Base-by-base conservation (phyloP, 371 early-diverging fungal species). In the Choanephora cucurbitarum region DNA sequence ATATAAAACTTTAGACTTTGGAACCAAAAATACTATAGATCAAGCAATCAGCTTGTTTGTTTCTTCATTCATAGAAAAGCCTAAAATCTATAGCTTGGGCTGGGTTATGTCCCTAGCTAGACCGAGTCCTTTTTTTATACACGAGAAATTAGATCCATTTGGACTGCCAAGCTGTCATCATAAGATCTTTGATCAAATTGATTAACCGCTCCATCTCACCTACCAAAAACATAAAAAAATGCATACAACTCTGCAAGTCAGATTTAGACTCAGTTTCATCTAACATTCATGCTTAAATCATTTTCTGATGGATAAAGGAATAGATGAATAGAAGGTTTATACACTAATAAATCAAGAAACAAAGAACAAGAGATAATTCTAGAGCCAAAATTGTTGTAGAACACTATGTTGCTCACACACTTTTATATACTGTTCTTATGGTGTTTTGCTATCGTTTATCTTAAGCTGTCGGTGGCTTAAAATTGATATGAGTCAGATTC, bases 401-500 rank as follows among this genome's bases (percentile, higher is more conserved):
- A n/a, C n/a, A n/a, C n/a, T n/a, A n/a, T n/a, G n/a, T n/a, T n/a
- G n/a, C n/a, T n/a, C n/a, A n/a, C n/a, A n/a, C n/a, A n/a, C n/a
- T n/a, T n/a, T n/a, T n/a, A n/a, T n/a, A n/a, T n/a, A n/a, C n/a
- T n/a, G n/a, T n/a, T n/a, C n/a, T n/a, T n/a, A n/a, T n/a, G n/a
- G n/a, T 28, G 28, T 28, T 28, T 28, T 5, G 17, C 5, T 6
- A 19, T 43, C 21, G 18, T 43, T 18, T 18, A 18, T n/a, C n/a
- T 17, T 6, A 0, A 21, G 1, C 13, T 43, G 18, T 41, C 4
- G 47, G 63, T 63, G 63, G 63, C 63, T 63, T 63, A 63, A 63
- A 44, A 49, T 49, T 43, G 63, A 63, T 63, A 63, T 63, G 63
- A 63, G 53, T 63, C 63, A 63, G 63, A 63, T 54, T 41, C 62